These are phyloP conservation scores for Komagataella ulmi DNA, from an alignment of 805 yeast species.

Conservation along the genomic window DNA sequence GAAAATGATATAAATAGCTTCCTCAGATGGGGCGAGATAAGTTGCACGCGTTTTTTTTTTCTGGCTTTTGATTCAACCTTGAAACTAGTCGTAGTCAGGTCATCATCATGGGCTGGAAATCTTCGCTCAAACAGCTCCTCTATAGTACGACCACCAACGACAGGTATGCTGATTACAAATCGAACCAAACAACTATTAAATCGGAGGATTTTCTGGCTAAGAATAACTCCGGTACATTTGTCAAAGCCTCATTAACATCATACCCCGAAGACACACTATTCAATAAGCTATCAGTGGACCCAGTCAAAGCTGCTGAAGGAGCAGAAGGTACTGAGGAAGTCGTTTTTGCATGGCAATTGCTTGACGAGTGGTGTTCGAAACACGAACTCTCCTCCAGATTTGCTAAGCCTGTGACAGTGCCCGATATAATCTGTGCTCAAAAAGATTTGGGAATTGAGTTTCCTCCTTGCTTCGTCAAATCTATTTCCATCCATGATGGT, in stretches of 20 bases:
- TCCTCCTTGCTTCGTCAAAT: constrained; percentile 68
- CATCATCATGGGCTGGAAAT: background rate
- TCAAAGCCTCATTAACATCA: constrained; percentile 9
- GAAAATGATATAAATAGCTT: constrained; percentile 2
- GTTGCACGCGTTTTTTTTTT: constrained; percentile 1
- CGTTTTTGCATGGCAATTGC: constrained; percentile 71
- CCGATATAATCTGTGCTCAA: constrained; percentile 69
- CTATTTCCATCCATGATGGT: constrained; percentile 71
- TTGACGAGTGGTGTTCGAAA: constrained; percentile 60
- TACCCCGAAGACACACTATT: constrained; percentile 10
- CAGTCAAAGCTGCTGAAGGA: constrained; percentile 7
- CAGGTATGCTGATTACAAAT: constrained; percentile 55
- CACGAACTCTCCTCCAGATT: constrained; percentile 16
- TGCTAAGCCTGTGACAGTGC: constrained; percentile 45
- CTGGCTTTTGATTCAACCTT: background rate
- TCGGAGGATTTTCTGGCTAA: background rate
- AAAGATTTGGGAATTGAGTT: constrained; percentile 56
- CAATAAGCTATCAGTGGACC: constrained; percentile 1
- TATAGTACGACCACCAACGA: constrained; percentile 56
- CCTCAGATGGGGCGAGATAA: background rate
- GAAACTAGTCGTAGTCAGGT: background rate
- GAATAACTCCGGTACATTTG: constrained; percentile 3
- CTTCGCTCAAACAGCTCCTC: constrained; percentile 31
- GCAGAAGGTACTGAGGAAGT: constrained; percentile 57
- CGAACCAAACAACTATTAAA: constrained; percentile 1